Base-by-base conservation (phyloP, 495 filamentous ascomycete species). In the Hypoxylon crocopeplum region DNA sequence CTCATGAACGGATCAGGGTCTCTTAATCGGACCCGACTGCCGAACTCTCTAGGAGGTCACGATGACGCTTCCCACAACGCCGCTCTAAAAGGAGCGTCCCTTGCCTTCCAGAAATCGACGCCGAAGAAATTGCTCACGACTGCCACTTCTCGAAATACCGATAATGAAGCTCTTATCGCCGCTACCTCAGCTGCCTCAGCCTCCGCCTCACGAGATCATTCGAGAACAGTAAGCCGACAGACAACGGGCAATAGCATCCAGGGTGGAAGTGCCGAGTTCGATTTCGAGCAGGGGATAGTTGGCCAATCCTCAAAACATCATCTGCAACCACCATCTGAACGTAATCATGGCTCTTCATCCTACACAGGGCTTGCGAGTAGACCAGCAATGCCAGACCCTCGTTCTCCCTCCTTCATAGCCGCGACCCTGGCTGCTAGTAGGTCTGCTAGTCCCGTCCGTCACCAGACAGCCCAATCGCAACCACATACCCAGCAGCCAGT, bases 371-470 rank as follows among this genome's bases (percentile, higher is more conserved):
- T 57, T 22, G 48, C 54, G 8, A 50, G 16, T 6, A 55, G 56
- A 42, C 59, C 27, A 42, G n/a, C 32, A 36, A 40, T 8, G 7
- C 22, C 44, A 39, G 70, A 62, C 53, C 69, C 53, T 16, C 72
- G 68, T 29, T 83, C 80, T 13, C 72, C 79, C 4, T 83, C 80
- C 7, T 77, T 79, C 39, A 80, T 84, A 57, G 83, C 83, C 7
- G 82, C 83, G 3, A 81, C 77, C 5, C 69, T 83, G 17, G 83
- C 82, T 11, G 80, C 77, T n/a, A 82, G 80, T 54, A 75, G 82
- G 64, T 78, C 77, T 3, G 69, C 67, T 5, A 74, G 75, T 40
- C 72, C 76, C 0, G 75, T 57, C 48, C 72, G 73, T n/a, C 70
- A 72, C 22, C 44, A 57, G 6, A 60, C 69, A n/a, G 42, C 56